Evolutionary conservation across 2,329 filamentous ascomycete genomes (phyloP).

Genomic region (Aspergillus ochraceoroseus): DNA sequence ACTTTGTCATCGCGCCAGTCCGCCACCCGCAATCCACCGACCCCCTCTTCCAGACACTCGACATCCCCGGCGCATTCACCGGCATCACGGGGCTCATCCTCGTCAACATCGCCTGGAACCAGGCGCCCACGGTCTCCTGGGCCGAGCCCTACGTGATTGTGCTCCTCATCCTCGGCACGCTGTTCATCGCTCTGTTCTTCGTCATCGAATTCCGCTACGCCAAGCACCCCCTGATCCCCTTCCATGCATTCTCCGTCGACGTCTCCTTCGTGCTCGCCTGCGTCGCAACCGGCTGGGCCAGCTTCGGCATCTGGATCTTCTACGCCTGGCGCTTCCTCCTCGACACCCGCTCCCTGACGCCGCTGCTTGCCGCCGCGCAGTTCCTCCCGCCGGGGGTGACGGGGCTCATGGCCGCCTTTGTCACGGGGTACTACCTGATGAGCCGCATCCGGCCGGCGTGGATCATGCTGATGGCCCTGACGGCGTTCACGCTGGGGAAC

Average conservation of each 20-base stretch:
- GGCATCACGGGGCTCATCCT: constrained; percentile 56
- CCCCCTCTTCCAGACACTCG: constrained; percentile 26
- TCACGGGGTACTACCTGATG: constrained; percentile 27
- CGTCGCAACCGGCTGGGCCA: constrained; percentile 40
- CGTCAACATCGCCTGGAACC: constrained; percentile 65
- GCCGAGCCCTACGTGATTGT: constrained; percentile 52
- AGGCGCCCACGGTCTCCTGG: constrained; percentile 59
- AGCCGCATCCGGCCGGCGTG: constrained; percentile 20
- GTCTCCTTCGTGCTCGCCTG: constrained; percentile 38
- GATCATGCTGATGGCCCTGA: constrained; percentile 28
- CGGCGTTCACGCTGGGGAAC: constrained; percentile 42
- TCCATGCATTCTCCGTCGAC: constrained; percentile 35
- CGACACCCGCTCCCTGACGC: constrained; percentile 22
- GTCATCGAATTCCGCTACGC: constrained; percentile 47
- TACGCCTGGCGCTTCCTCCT: constrained; percentile 38
- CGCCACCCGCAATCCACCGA: constrained; percentile 11
- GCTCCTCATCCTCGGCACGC: constrained; percentile 53
- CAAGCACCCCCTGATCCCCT: constrained; percentile 54
- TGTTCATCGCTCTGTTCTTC: constrained; percentile 54
- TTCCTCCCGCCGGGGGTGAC: constrained; percentile 28
- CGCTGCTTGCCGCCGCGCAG: constrained; percentile 31
- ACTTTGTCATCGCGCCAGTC: constrained; percentile 28
- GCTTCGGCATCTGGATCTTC: constrained; percentile 42
- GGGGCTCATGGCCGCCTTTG: constrained; percentile 31
- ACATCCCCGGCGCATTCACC: constrained; percentile 40